phyloP scores from a whole-genome alignment of 106 monocot species.

The Acorus calamus region DNA sequence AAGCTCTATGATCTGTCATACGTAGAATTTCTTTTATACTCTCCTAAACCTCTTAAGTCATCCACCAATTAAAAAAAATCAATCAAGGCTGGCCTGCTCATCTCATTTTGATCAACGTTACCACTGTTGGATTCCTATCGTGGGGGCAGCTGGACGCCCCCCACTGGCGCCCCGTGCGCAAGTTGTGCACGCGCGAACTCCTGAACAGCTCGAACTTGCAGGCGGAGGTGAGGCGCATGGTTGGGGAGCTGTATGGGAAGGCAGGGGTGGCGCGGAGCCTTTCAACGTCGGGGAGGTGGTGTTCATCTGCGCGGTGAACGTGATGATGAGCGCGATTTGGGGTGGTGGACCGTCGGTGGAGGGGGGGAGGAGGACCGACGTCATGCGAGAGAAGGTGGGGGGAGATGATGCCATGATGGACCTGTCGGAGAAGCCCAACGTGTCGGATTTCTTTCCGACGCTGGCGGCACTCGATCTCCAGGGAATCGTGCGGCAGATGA shows the following conservation, averaged over 20 bases:
- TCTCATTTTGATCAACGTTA: too few species aligned
- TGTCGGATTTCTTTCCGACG: conserved; percentile 5
- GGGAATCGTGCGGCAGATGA: neutral
- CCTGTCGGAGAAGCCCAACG: neutral
- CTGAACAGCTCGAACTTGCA: neutral
- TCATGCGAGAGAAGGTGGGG: neutral
- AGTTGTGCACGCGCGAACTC: conserved; percentile 1
- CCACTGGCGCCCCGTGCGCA: conserved; percentile 9
- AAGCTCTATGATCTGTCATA: too few species aligned
- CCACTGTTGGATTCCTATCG: too few species aligned
- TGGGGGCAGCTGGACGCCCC: too few species aligned
- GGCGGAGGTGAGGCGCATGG: too few species aligned
- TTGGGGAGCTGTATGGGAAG: too few species aligned
- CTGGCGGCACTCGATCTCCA: conserved; percentile 1
- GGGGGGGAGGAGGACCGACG: neutral
- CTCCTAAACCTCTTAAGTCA: too few species aligned
- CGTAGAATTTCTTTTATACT: too few species aligned
- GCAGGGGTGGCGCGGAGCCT: neutral
- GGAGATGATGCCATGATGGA: neutral
- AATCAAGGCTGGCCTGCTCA: too few species aligned
- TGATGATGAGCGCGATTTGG: conserved; percentile 1
- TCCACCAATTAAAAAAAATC: too few species aligned
- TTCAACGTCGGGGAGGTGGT: neutral
- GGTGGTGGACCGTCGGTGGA: neutral
- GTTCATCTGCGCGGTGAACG: neutral